Evolutionary conservation across 768 basidiomycete species (phyloP).

Genomic region (Collybia mongolica): DNA sequence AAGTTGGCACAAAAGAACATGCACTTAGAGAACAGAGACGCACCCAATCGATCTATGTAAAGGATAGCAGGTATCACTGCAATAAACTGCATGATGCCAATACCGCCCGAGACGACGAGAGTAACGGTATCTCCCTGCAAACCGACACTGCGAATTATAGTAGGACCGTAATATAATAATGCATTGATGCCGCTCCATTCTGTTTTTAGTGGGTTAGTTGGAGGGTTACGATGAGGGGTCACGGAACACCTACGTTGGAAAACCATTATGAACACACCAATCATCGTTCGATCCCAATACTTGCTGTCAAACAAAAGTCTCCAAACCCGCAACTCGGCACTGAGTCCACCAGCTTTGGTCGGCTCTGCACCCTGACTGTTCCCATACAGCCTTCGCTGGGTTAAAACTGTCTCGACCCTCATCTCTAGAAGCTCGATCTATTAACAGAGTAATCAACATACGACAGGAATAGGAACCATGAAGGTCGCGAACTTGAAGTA

Average conservation of each 20-base stretch:
- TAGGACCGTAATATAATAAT: conserved; percentile 79
- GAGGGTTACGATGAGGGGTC: conserved; percentile 2
- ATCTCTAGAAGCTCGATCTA: conserved; percentile 79
- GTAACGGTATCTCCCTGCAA: conserved; percentile 56
- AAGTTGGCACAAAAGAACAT: too few species aligned
- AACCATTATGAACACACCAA: conserved; percentile 76
- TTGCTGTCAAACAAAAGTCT: conserved; percentile 48
- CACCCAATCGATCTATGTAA: conserved; percentile 66
- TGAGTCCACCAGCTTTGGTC: conserved; percentile 10
- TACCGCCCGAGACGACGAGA: conserved; percentile 72
- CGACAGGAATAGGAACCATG: neutral
- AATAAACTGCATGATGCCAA: conserved; percentile 76
- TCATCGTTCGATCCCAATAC: conserved; percentile 60
- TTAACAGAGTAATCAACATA: neutral
- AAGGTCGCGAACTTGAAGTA: conserved; percentile 15
- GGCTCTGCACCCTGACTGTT: conserved; percentile 1
- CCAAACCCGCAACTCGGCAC: conserved; percentile 49
- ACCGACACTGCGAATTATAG: conserved; percentile 63
- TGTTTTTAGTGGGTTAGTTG: conserved; percentile 22
- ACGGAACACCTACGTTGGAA: conserved; percentile 64
- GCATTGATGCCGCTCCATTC: conserved; percentile 91
- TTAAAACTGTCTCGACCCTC: conserved; percentile 60
- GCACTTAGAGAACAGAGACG: conserved; percentile 7
- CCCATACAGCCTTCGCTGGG: conserved; percentile 27
- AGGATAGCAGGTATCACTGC: conserved; percentile 74